A percentile compares a stretch with the other conserved stretches of the same genome.
Evolutionary conservation across 2,329 filamentous ascomycete species (phyloP).

Genomic region (Didymella keratinophila): DNA sequence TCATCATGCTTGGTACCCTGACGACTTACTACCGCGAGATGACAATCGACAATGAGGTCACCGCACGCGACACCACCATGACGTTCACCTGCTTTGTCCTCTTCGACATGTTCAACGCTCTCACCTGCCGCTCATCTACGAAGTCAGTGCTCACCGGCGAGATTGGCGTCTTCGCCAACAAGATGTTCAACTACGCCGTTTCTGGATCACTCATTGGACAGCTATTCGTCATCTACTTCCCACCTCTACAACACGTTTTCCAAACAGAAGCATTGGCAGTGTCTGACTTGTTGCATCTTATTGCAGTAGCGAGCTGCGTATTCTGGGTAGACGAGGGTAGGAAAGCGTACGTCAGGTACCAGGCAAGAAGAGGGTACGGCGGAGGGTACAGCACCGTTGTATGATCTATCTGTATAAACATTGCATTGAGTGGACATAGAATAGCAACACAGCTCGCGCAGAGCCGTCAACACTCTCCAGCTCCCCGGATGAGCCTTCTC

Average conservation of each 20-base stretch:
- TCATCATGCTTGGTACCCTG: constrained; percentile 94
- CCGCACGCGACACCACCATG: constrained; percentile 96
- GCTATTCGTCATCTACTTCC: constrained; percentile 90
- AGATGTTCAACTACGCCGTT: constrained; percentile 96
- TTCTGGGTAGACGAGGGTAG: constrained; percentile 94
- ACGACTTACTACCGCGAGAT: constrained; percentile 92
- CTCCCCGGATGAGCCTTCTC: constrained; percentile 3
- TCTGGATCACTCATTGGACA: constrained; percentile 84
- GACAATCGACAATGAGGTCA: constrained; percentile 80
- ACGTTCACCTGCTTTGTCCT: constrained; percentile 99
- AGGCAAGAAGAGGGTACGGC: constrained; percentile 41
- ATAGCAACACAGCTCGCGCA: constrained; percentile 2
- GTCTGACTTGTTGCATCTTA: constrained; percentile 75
- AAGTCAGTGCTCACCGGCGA: constrained; percentile 91
- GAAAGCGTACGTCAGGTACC: constrained; percentile 69
- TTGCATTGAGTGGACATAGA: constrained; percentile 16
- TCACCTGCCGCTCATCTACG: constrained; percentile 88
- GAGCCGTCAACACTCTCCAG: background rate
- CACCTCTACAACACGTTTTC: constrained; percentile 91
- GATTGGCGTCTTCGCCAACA: constrained; percentile 81
- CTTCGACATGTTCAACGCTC: constrained; percentile 99
- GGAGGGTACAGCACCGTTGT: constrained; percentile 52
- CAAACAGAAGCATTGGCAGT: constrained; percentile 87
- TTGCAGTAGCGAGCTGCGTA: constrained; percentile 83
- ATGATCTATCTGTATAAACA: constrained; percentile 31